phyloP scores from a whole-genome alignment of 2,329 filamentous ascomycete species.

The Microcera coccophila region DNA sequence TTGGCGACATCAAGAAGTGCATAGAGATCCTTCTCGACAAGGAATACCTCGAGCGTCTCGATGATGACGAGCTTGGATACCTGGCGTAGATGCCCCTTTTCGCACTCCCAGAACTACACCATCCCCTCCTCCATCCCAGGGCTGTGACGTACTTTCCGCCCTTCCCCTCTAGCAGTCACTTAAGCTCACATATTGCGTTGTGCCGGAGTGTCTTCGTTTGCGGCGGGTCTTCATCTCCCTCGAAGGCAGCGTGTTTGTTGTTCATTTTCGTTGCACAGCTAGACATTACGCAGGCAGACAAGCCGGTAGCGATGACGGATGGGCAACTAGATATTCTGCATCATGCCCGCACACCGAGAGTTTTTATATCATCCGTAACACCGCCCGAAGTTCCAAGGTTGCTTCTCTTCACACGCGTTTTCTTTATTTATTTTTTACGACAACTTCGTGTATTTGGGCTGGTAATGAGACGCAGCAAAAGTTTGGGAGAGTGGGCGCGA shows the following conservation, averaged over 20 bases:
- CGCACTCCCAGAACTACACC: slow-evolving; percentile 2
- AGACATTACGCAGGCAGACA: not conserved
- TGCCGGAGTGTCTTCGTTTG: no score
- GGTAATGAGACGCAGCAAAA: slow-evolving; percentile 10
- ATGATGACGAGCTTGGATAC: slow-evolving; percentile 92
- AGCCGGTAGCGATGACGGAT: slow-evolving; percentile 3
- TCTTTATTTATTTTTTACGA: no score
- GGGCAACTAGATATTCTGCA: slow-evolving; percentile 6
- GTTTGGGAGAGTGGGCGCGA: slow-evolving; percentile 9
- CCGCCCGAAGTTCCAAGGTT: no score
- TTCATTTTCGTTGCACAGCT: no score
- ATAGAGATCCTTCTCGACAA: slow-evolving; percentile 98
- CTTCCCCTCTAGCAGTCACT: no score
- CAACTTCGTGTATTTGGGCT: slow-evolving; percentile 3
- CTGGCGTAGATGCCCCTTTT: slow-evolving; percentile 60
- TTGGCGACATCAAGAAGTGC: slow-evolving; percentile 97
- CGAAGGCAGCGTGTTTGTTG: no score
- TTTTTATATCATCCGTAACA: no score
- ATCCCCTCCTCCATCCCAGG: no score
- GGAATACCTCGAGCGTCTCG: slow-evolving; percentile 93
- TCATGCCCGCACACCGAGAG: not conserved
- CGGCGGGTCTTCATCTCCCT: no score
- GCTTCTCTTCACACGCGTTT: no score
- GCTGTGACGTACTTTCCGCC: no score
- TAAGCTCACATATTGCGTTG: no score